Evolutionary conservation across 2,329 filamentous ascomycete genomes (phyloP).

Genomic region (Chaetomium strumarium): DNA sequence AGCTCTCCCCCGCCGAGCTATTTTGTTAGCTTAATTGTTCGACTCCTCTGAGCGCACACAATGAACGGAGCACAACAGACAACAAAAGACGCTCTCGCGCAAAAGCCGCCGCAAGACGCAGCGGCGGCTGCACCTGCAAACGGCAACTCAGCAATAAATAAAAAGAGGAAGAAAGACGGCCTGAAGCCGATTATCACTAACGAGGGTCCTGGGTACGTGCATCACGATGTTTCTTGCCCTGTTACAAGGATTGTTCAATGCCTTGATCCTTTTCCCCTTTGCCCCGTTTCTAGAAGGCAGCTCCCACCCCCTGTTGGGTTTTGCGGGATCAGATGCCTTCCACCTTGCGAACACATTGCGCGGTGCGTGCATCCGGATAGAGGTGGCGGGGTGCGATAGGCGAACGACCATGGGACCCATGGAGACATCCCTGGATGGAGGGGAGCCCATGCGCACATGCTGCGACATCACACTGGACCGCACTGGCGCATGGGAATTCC

Average conservation of each 20-base stretch:
- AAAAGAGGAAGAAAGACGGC: slow-evolving; percentile 70
- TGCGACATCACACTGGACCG: slow-evolving; percentile 21
- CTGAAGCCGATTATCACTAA: slow-evolving; percentile 73
- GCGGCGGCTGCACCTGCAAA: slow-evolving; percentile 18
- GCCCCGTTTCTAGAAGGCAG: slow-evolving; percentile 1
- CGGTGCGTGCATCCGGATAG: slow-evolving; percentile 9
- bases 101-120: slow-evolving; percentile 17
- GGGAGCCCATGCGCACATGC: slow-evolving; percentile 23
- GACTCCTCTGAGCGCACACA: slow-evolving; percentile 8
- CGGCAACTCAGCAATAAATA: slow-evolving; percentile 36
- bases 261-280: neutral
- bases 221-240: slow-evolving; percentile 13
- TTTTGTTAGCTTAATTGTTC: slow-evolving; percentile 11
- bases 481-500: slow-evolving; percentile 13
- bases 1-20: slow-evolving; percentile 1
- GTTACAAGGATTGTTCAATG: slow-evolving; percentile 11
- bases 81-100: slow-evolving; percentile 18
- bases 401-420: slow-evolving; percentile 10
- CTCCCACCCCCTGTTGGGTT: slow-evolving; percentile 2
- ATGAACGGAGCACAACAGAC: slow-evolving; percentile 27
- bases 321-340: slow-evolving; percentile 1
- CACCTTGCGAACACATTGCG: slow-evolving; percentile 13
- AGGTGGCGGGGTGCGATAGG: slow-evolving; percentile 26
- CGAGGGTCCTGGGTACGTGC: slow-evolving; percentile 44
- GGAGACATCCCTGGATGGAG: slow-evolving; percentile 8